phyloP scores from a whole-genome alignment of 345 rosid species.

The Stellera chamaejasme region DNA sequence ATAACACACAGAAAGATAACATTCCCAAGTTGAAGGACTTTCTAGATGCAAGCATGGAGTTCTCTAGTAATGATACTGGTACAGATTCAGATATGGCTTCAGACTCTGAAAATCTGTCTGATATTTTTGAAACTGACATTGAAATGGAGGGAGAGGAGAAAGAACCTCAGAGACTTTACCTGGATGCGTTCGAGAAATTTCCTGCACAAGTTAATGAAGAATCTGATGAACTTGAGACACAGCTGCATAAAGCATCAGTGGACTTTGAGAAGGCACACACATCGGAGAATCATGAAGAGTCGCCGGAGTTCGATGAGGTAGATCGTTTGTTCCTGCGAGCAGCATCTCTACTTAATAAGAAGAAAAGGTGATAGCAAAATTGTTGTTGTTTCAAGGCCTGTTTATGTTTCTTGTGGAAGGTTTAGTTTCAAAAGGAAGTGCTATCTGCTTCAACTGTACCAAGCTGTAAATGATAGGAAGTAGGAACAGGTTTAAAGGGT shows the following conservation, averaged over 20 bases:
- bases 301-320: constrained; percentile 70
- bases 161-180: constrained; percentile 43
- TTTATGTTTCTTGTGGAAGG: neutral
- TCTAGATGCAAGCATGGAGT: constrained; percentile 31
- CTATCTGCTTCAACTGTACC: neutral
- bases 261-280: constrained; percentile 18
- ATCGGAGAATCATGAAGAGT: constrained; percentile 21
- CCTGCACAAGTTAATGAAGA: constrained; percentile 35
- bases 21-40: constrained; percentile 32
- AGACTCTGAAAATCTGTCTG: constrained; percentile 74
- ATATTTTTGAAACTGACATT: constrained; percentile 78
- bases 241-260: constrained; percentile 29
- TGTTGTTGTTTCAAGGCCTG: neutral
- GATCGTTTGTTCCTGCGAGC: constrained; percentile 81
- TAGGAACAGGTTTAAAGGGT: no score
- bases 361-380: constrained; percentile 20
- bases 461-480: no score
- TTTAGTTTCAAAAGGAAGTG: neutral
- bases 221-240: constrained; percentile 46
- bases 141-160: constrained; percentile 43
- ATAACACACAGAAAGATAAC: neutral
- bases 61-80: constrained; percentile 32
- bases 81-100: constrained; percentile 34
- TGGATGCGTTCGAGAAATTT: constrained; percentile 68
- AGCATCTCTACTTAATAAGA: constrained; percentile 61